Evolutionary conservation across 1,284 basidiomycete species (phyloP).

Genomic region (Tranzscheliella williamsii): DNA sequence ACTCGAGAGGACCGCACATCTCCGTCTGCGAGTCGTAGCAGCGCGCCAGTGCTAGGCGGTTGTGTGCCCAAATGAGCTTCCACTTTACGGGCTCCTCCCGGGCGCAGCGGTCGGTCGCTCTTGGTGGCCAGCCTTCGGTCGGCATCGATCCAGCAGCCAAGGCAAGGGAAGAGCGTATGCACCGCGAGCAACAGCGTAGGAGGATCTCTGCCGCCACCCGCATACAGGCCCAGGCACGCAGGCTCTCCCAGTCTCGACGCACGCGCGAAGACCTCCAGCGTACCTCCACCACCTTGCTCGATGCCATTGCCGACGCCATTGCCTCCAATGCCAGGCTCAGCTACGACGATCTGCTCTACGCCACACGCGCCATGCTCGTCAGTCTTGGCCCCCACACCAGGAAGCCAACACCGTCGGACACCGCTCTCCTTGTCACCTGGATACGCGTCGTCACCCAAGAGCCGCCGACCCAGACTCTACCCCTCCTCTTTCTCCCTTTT

Average conservation of each 20-base stretch:
- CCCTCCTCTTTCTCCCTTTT: constrained; percentile 22
- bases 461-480: constrained; percentile 2
- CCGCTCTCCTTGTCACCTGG: constrained; percentile 11
- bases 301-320: background rate
- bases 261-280: constrained; percentile 6
- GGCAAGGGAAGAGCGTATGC: constrained; percentile 24
- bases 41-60: too few relatives aligned
- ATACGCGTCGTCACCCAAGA: constrained; percentile 9
- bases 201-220: constrained; percentile 8
- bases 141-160: constrained; percentile 22
- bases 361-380: constrained; percentile 10
- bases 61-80: too few relatives aligned
- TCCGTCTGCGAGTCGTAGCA: too few relatives aligned
- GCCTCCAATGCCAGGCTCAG: background rate
- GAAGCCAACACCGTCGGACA: constrained; percentile 4
- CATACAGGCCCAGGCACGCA: constrained; percentile 23
- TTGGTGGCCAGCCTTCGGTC: constrained; percentile 28
- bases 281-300: constrained; percentile 4
- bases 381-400: constrained; percentile 17
- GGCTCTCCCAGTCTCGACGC: constrained; percentile 15
- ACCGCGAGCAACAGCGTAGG: constrained; percentile 29
- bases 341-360: constrained; percentile 5
- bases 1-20: too few relatives aligned
- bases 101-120: constrained; percentile 22
- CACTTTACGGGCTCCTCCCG: constrained; percentile 40